Evolutionary conservation across 805 yeast genomes (phyloP), one percentile per base, ranked within the genome.

Genomic region (Ogataea pignaliae): DNA sequence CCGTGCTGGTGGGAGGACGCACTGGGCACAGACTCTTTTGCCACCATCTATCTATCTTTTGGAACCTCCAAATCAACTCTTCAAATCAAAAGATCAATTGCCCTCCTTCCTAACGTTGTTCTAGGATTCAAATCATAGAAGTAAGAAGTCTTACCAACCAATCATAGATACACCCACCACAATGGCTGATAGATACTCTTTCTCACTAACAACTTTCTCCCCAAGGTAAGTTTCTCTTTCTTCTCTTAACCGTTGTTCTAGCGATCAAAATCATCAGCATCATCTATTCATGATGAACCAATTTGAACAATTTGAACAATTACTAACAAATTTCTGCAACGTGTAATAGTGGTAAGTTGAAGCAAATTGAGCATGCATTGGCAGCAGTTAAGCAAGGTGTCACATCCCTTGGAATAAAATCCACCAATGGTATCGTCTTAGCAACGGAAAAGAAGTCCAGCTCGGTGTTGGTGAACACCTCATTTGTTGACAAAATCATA

Each of bases 361-460:
- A 90, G 40, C 99, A 93, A 71, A 93, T 93, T 57, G 99, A 93
- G 66, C 91, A 93, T 66, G 99, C 99, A 14, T 74, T 93, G 56
- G 90, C 91, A 54, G 98, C 97, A 1, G 99, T 93, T 36, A 93
- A 91, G 60, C 96, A 89, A 63, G 99, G 99, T 65, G 97, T 93
- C 41, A 90, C 98, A 11, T 86, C 98, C 1, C 76, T 93, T 42
- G 99, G 98, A 37, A 91, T 93, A 61, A 74, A 75, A 64, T 93
- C 98, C 16, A 86, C 95, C 45, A 91, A 91, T 66, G 99, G 99
- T 45, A 84, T 93, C 36, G 97, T 93, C 3, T 76, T 93, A 52
- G 99, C 99, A 54, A 91, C 99, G 2, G 99, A 93, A 64, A 86
- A 91, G 72, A 90, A 90, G 61, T 77, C 91, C 29, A 75, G 83